Evolutionary conservation across 306 rosid genomes (phyloP).

Genomic region (Benincasa hispida): DNA sequence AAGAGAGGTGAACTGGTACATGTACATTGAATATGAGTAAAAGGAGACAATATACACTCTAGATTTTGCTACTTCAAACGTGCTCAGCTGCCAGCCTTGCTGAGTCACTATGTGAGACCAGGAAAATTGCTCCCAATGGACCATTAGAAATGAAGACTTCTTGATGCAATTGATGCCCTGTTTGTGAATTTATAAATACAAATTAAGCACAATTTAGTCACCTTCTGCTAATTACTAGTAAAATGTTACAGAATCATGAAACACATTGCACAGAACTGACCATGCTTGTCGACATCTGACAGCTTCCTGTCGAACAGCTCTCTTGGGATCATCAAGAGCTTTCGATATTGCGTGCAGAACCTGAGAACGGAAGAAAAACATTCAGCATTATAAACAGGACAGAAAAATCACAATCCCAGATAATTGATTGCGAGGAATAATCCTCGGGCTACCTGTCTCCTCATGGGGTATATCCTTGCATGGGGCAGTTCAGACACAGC

Average conservation of each 20-base stretch:
- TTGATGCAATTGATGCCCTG: constrained; percentile 51
- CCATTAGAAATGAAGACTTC: constrained; percentile 35
- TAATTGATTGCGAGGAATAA: constrained; percentile 1
- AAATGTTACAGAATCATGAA: background rate
- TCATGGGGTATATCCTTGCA: constrained; percentile 66
- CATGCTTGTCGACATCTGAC: constrained; percentile 79
- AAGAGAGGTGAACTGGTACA: background rate
- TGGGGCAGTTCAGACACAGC: constrained; percentile 79
- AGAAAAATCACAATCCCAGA: background rate
- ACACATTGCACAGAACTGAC: constrained; percentile 20
- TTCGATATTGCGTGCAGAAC: constrained; percentile 41
- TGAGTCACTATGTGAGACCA: background rate
- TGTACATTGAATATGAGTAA: background rate
- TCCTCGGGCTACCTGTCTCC: constrained; percentile 49
- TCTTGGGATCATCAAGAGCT: constrained; percentile 64
- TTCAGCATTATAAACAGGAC: background rate
- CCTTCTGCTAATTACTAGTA: background rate
- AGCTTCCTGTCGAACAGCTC: constrained; percentile 81
- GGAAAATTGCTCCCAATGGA: constrained; percentile 3
- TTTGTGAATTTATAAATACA: background rate
- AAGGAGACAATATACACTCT: background rate
- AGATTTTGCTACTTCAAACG: background rate
- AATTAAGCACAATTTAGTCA: background rate
- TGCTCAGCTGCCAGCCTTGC: background rate
- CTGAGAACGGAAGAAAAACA: constrained; percentile 17